Conservation (phyloP, 1,284 basidiomycete genomes). For the Apiotrichum gamsii region DNA sequence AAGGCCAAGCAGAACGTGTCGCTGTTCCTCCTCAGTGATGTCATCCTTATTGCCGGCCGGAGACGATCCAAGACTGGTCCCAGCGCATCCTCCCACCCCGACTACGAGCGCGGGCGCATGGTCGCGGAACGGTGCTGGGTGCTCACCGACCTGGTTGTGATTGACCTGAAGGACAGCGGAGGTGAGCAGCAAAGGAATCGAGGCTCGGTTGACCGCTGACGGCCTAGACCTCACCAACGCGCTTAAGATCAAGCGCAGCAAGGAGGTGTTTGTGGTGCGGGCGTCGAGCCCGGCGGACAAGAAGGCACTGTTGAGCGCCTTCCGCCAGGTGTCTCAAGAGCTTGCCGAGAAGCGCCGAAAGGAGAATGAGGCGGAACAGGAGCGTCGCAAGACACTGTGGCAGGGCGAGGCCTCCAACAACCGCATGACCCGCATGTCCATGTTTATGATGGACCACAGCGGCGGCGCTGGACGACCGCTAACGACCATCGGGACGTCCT, state of each 20-base stretch:
- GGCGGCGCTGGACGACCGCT: constrained; percentile 55
- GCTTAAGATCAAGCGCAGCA: constrained; percentile 87
- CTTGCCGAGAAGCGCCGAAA: constrained; percentile 78
- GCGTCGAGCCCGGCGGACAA: constrained; percentile 78
- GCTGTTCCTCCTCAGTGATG: constrained; percentile 86
- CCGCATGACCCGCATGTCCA: constrained; percentile 13
- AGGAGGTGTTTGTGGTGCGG: constrained; percentile 89
- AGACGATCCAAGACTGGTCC: constrained; percentile 34
- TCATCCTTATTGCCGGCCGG: constrained; percentile 74
- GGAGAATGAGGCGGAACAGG: constrained; percentile 85
- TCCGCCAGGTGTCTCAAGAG: constrained; percentile 88
- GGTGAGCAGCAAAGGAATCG: background rate
- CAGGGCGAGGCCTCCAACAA: constrained; percentile 50
- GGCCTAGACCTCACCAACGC: constrained; percentile 80
- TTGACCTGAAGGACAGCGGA: constrained; percentile 90
- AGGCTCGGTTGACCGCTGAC: constrained; percentile 51
- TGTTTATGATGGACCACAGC: constrained; percentile 16
- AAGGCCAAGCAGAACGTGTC: constrained; percentile 80
- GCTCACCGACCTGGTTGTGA: constrained; percentile 82
- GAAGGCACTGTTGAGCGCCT: constrained; percentile 73
- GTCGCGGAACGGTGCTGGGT: constrained; percentile 92
- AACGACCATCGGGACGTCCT: constrained; percentile 56
- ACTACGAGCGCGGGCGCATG: constrained; percentile 59
- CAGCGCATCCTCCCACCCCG: constrained; percentile 23
- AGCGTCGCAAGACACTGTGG: constrained; percentile 76